These are phyloP conservation scores for Omphalotus olearius DNA, from an alignment of 1,284 basidiomycete species.

Conservation along the genomic window DNA sequence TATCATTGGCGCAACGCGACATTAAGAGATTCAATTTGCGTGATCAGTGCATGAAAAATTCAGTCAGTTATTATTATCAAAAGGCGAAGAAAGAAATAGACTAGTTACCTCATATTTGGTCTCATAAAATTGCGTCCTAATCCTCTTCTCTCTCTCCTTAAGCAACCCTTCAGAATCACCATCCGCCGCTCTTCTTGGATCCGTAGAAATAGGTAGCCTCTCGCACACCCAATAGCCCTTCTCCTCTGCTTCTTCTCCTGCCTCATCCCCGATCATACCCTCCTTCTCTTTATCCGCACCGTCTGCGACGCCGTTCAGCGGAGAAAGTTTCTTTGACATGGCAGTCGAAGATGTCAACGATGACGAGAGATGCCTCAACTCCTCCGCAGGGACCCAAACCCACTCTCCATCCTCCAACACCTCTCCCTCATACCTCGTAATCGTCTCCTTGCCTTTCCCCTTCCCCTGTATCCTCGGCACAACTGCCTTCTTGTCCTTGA, in stretches of 20 bases:
- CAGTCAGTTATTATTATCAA: no score
- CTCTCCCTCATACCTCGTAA: slow-evolving; percentile 55
- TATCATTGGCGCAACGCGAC: background rate
- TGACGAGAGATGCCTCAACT: background rate
- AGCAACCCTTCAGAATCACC: background rate
- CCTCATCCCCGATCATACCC: background rate
- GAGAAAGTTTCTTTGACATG: no score
- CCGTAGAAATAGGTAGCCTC: slow-evolving; percentile 21
- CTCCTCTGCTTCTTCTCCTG: background rate
- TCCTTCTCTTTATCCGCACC: background rate
- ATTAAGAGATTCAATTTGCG: background rate
- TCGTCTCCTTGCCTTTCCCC: slow-evolving; percentile 55
- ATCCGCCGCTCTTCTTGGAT: slow-evolving; percentile 44
- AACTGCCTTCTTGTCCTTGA: background rate
- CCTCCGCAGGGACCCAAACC: slow-evolving; percentile 14
- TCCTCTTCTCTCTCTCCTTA: slow-evolving; percentile 8
- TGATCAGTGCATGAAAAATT: no score
- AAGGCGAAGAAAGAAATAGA: slow-evolving; percentile 5
- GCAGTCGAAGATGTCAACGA: no score
- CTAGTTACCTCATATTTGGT: slow-evolving; percentile 60
- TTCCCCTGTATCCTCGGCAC: slow-evolving; percentile 49
- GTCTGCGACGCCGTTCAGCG: no score
- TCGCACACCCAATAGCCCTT: slow-evolving; percentile 15
- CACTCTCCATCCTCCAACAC: slow-evolving; percentile 42
- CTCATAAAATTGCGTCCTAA: slow-evolving; percentile 43